Evolutionary conservation across 2,329 filamentous ascomycete genomes (phyloP).

Genomic region (Clarireedia sp.): DNA sequence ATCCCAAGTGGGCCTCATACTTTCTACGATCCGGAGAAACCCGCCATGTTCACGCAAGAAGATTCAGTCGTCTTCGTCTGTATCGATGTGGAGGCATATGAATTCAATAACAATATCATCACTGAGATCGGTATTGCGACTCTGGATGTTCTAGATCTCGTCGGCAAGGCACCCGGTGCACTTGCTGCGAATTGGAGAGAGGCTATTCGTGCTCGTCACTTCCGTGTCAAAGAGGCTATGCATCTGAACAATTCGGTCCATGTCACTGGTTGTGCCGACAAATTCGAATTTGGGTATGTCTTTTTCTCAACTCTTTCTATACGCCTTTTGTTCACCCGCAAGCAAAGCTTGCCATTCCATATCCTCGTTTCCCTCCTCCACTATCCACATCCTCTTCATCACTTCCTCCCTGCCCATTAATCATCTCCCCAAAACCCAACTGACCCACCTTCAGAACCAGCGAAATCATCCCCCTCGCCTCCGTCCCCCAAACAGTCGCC

Average conservation of each 20-base stretch:
- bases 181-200: conserved; percentile 59
- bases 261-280: conserved; percentile 64
- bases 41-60: conserved; percentile 41
- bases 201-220: conserved; percentile 62
- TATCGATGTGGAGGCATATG: conserved; percentile 78
- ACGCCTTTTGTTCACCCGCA: background rate
- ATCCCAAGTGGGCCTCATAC: conserved; percentile 21
- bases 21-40: conserved; percentile 37
- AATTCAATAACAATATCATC: conserved; percentile 55
- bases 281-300: conserved; percentile 66
- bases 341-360: no score
- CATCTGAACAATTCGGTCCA: conserved; percentile 60
- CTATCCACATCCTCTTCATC: background rate
- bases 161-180: conserved; percentile 48
- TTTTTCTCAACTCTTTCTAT: background rate
- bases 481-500: conserved; percentile 40
- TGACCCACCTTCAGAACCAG: conserved; percentile 35
- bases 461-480: conserved; percentile 42
- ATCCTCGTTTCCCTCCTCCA: no score
- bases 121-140: conserved; percentile 83
- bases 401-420: background rate
- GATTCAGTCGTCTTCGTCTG: conserved; percentile 61
- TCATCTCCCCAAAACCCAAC: background rate
- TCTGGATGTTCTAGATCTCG: conserved; percentile 59
- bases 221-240: conserved; percentile 64